Evolutionary conservation across 305 asterid genomes (phyloP), one percentile per base, ranked within the genome.

Genomic region (Coffea humblotiana): DNA sequence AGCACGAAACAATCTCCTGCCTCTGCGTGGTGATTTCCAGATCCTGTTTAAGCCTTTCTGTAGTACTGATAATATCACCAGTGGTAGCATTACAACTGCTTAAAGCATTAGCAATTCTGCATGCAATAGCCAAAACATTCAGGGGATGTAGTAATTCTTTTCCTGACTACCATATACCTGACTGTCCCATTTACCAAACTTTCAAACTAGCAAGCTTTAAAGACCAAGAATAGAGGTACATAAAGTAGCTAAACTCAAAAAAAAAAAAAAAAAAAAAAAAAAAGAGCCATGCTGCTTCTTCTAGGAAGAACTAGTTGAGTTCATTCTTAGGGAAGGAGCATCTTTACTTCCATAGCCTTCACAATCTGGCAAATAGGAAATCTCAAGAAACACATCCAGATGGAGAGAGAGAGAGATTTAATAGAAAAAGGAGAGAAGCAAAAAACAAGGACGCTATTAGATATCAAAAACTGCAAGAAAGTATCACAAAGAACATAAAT

Each of bases 41-140:
- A 83, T 94, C 99, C 88, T 92, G 98, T 82, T 94, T 95, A 60
- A 95, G 98, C 90, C 99, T 91, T 91, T 96, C 98, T 6, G 99
- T 94, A 74, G 98, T 91, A 84, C 94, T 92, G 82, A 94, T 92
- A 77, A 96, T 94, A 87, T 96, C 98, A 67, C 98, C 98, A 25
- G 99, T 96, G 77, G 97, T 91, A 76, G 96, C 89, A 89, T 95
- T 94, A 84, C 99, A 95, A 79, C 90, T 91, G 89, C 86, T 88
- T 79, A 96, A 90, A 75, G 98, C 96, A 89, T 88, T 87, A 51
- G 95, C 97, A 80, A 96, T 96, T 90, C 99, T 96, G 88, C 79
- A 84, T 60, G 40, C 54, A 43, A 78, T 78, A 80, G 19, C 74
- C 49, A 54, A 60, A 75, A 47, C 37, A 64, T 27, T 58, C 40